Conservation (phyloP, 257 asterid species). For the Nicotiana otophora region DNA sequence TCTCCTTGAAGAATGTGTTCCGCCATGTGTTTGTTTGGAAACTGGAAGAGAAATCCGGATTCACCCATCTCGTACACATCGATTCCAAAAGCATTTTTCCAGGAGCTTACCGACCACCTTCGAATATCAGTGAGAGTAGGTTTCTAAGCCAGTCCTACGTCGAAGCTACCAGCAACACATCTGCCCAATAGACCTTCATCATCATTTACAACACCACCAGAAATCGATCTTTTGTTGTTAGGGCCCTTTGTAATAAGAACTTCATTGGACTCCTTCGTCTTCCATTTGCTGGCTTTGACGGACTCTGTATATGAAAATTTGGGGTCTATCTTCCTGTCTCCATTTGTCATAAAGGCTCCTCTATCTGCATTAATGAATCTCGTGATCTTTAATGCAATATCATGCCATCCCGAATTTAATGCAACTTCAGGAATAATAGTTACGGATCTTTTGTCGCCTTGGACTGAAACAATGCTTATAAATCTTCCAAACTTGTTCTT, state of each 20-base stretch:
- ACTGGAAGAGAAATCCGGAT: not conserved
- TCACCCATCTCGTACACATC: not conserved
- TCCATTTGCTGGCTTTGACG: not conserved
- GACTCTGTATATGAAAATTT: not conserved
- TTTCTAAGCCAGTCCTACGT: not conserved
- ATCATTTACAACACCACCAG: not conserved
- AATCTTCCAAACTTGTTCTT: not conserved
- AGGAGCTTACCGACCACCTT: not conserved
- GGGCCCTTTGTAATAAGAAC: not conserved
- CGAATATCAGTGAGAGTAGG: not conserved
- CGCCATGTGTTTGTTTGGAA: not conserved
- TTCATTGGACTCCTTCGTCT: not conserved
- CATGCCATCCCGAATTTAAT: not conserved
- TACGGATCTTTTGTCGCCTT: not conserved
- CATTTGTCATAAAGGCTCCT: not conserved
- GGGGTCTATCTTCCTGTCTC: not conserved
- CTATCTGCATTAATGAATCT: not conserved
- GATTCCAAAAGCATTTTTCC: not conserved
- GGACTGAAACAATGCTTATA: not conserved
- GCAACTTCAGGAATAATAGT: not conserved
- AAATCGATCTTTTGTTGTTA: not conserved
- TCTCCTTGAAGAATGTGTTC: not conserved
- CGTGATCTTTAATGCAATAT: not conserved
- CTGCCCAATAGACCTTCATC: not conserved
- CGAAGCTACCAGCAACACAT: not conserved